Evolutionary conservation across 1,284 basidiomycete species (phyloP).

Genomic region (Sphaerobolus stellatus): DNA sequence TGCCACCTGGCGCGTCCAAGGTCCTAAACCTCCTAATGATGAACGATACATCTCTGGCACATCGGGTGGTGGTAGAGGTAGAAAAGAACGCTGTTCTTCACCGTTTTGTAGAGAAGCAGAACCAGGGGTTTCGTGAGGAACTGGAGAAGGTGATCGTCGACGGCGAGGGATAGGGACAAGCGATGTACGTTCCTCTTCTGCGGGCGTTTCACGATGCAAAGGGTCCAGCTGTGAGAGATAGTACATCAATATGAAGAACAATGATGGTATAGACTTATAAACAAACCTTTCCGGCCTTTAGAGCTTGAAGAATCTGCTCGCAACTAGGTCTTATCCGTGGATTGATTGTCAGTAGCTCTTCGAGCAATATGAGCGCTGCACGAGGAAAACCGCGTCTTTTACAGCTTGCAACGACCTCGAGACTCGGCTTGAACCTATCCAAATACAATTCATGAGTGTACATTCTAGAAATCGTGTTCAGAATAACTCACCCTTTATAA

Average conservation of each 20-base stretch:
- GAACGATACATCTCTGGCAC: not conserved
- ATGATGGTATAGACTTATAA: conserved; percentile 10
- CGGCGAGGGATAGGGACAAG: conserved; percentile 3
- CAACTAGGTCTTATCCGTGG: conserved; percentile 66
- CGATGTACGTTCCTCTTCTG: conserved; percentile 7
- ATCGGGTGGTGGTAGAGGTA: not conserved
- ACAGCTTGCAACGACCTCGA: conserved; percentile 52
- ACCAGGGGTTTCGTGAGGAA: not conserved
- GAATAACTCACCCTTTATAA: conserved; percentile 70
- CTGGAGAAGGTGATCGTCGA: not conserved
- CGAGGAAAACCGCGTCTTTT: conserved; percentile 68
- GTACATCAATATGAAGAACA: not conserved
- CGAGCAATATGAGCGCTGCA: conserved; percentile 68
- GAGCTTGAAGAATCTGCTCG: conserved; percentile 64
- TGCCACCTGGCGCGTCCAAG: not conserved
- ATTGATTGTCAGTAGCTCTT: conserved; percentile 63
- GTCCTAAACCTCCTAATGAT: not conserved
- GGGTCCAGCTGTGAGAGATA: conserved; percentile 23
- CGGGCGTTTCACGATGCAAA: conserved; percentile 3
- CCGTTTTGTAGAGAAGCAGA: too few relatives aligned
- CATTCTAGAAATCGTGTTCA: not conserved
- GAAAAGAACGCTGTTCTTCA: too few relatives aligned
- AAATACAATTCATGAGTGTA: not conserved
- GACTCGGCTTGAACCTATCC: conserved; percentile 58
- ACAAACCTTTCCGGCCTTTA: conserved; percentile 66